phyloP scores from a whole-genome alignment of 1,284 basidiomycete genomes.

The Malassezia pachydermatis region DNA sequence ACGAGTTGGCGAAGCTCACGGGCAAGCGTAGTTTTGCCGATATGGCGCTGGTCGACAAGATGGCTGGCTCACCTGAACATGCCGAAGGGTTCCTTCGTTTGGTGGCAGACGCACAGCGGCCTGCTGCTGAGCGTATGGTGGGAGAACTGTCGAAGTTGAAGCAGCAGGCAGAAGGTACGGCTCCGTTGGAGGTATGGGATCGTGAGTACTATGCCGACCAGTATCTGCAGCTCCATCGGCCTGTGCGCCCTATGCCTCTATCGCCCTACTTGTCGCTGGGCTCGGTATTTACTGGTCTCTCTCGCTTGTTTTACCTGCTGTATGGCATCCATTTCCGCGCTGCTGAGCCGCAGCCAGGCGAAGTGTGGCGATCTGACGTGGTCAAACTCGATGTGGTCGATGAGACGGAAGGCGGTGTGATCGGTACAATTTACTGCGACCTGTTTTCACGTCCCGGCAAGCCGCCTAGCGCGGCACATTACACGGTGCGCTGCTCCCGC shows the following conservation, averaged over 20 bases:
- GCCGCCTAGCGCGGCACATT: conserved; percentile 83
- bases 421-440: conserved; percentile 92
- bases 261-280: conserved; percentile 42
- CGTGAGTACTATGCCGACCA: conserved; percentile 40
- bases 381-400: conserved; percentile 85
- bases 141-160: conserved; percentile 32
- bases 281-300: conserved; percentile 41
- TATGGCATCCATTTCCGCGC: conserved; percentile 43
- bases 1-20: conserved; percentile 37
- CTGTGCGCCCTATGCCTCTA: conserved; percentile 28
- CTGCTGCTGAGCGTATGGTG: conserved; percentile 25
- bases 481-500: conserved; percentile 88
- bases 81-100: conserved; percentile 36
- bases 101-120: conserved; percentile 32
- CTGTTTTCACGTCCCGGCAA: conserved; percentile 77
- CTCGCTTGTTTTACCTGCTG: conserved; percentile 33
- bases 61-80: conserved; percentile 37
- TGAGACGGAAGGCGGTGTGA: conserved; percentile 63
- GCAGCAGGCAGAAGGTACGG: conserved; percentile 10
- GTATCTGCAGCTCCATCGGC: conserved; percentile 22
- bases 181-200: conserved; percentile 35
- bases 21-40: conserved; percentile 37
- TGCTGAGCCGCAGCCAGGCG: conserved; percentile 54
- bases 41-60: conserved; percentile 44
- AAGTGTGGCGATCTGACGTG: conserved; percentile 79